A percentile compares a stretch with the other conserved stretches of the same genome.
These are phyloP conservation scores for Malus sylvestris DNA, from an alignment of 306 rosid genomes.

Conservation along the genomic window DNA sequence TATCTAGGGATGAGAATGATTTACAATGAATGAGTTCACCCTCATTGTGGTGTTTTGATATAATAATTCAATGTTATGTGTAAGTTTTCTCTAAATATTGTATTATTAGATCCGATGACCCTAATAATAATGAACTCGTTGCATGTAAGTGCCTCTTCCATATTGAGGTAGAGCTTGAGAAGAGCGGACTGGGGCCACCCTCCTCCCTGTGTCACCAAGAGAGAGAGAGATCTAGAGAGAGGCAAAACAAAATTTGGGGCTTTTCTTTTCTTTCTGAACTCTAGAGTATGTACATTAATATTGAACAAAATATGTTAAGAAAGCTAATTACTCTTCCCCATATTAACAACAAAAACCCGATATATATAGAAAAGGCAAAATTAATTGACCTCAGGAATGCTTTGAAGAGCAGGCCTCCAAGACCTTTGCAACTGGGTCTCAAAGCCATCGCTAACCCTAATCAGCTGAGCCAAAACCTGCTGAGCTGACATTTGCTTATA, in stretches of 20 bases:
- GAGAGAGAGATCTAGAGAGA: neutral
- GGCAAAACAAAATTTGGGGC: neutral
- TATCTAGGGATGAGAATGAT: neutral
- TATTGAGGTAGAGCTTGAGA: neutral
- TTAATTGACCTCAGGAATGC: constrained; percentile 61
- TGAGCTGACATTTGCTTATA: constrained; percentile 46
- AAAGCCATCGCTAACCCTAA: constrained; percentile 23
- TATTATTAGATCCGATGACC: no score
- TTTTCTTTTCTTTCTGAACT: neutral
- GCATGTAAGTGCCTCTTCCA: no score
- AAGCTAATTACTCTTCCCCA: neutral
- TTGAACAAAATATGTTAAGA: neutral
- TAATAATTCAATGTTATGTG: no score
- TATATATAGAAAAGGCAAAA: neutral
- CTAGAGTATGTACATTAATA: neutral
- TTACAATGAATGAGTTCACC: neutral
- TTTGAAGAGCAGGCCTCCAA: constrained; percentile 71
- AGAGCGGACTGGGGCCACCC: neutral
- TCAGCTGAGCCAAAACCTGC: constrained; percentile 46
- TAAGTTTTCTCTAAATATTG: no score
- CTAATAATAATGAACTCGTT: no score
- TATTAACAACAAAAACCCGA: neutral
- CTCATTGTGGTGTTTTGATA: neutral
- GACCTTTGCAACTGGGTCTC: constrained; percentile 34
- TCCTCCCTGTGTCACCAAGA: neutral